phyloP scores from a whole-genome alignment of 345 rosid genomes.

The Syzygium grande region DNA sequence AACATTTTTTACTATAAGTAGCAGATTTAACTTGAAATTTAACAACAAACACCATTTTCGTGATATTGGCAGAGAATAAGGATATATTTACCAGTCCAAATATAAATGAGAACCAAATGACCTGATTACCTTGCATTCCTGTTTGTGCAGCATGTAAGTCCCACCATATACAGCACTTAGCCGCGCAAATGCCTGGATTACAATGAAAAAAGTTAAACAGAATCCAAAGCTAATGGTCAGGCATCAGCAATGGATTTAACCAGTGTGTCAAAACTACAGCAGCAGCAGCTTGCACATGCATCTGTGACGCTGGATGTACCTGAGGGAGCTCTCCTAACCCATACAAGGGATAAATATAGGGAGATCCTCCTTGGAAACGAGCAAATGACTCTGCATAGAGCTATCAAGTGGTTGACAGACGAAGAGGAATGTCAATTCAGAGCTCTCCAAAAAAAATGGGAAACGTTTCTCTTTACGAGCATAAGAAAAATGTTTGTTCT shows the following conservation, averaged over 20 bases:
- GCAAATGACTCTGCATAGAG: conserved; percentile 86
- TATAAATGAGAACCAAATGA: not conserved
- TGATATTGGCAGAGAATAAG: not conserved
- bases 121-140: conserved; percentile 77
- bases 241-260: not conserved
- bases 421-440: not conserved
- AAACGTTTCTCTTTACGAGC: not conserved
- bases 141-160: conserved; percentile 94
- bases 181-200: conserved; percentile 81
- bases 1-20: not conserved
- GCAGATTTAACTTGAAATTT: not conserved
- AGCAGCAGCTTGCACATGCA: not conserved
- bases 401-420: conserved; percentile 18
- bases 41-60: not conserved
- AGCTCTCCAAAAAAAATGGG: not conserved
- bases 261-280: too few species aligned
- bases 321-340: conserved; percentile 99
- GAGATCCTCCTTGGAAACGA: conserved; percentile 99
- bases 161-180: conserved; percentile 99
- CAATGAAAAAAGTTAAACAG: not conserved
- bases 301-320: conserved; percentile 24
- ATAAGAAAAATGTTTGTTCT: not conserved
- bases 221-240: not conserved
- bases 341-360: conserved; percentile 90
- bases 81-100: not conserved